Percentiles rank a stretch among this genome's conserved stretches.
Evolutionary conservation across 169 alveolate genomes (phyloP).

Genomic region (Plasmodium malariae): DNA sequence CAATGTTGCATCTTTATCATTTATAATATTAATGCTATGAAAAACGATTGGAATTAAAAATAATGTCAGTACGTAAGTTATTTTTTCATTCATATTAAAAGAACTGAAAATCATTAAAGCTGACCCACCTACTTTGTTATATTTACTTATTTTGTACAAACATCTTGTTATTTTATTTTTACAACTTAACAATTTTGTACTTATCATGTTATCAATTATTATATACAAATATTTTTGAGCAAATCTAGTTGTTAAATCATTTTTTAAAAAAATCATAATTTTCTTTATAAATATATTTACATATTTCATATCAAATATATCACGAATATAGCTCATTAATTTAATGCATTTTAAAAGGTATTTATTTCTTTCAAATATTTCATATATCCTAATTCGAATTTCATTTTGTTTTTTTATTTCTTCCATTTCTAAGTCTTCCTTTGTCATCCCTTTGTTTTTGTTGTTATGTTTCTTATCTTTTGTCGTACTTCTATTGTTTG

Average conservation of each 20-base stretch:
- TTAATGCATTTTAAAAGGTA: slow-evolving; percentile 54
- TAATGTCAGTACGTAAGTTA: slow-evolving; percentile 57
- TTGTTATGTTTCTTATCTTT: slow-evolving; percentile 46
- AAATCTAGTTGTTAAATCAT: slow-evolving; percentile 66
- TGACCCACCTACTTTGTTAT: slow-evolving; percentile 67
- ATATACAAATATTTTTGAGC: slow-evolving; percentile 48
- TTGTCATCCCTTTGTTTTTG: slow-evolving; percentile 46
- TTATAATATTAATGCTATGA: slow-evolving; percentile 68
- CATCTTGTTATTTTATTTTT: slow-evolving; percentile 65
- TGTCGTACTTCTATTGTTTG: not conserved
- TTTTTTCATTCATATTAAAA: slow-evolving; percentile 55
- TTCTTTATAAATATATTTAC: slow-evolving; percentile 62
- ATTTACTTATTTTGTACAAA: slow-evolving; percentile 66
- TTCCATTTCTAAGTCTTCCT: slow-evolving; percentile 73
- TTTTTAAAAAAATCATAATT: slow-evolving; percentile 67
- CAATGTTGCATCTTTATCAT: slow-evolving; percentile 54
- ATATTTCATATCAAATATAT: slow-evolving; percentile 46
- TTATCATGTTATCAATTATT: slow-evolving; percentile 54
- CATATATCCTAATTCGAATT: slow-evolving; percentile 34
- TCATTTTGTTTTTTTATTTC: slow-evolving; percentile 68
- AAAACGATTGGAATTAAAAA: slow-evolving; percentile 66
- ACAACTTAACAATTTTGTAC: slow-evolving; percentile 41
- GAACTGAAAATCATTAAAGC: slow-evolving; percentile 70
- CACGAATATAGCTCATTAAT: slow-evolving; percentile 53
- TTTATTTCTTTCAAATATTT: slow-evolving; percentile 58